phyloP scores from a whole-genome alignment of 805 yeast species.

The Clavispora vitiphila region DNA sequence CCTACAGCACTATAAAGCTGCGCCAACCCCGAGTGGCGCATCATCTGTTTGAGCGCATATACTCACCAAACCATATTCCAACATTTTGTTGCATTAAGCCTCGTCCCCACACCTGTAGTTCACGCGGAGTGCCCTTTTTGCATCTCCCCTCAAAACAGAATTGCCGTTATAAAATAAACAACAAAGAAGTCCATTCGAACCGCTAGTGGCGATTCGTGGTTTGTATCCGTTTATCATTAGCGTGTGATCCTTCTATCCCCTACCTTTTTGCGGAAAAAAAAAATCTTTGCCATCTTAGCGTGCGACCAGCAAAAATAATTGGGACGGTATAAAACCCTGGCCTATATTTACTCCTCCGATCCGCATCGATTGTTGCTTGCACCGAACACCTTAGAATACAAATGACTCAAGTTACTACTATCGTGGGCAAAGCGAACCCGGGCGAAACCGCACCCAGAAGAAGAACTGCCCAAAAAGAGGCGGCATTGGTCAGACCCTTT shows the following conservation, averaged over 20 bases:
- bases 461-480: slow-evolving; percentile 47
- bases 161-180: not conserved
- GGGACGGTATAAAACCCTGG: not conserved
- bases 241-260: not conserved
- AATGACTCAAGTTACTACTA: slow-evolving; percentile 40
- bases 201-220: not conserved
- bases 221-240: not conserved
- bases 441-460: slow-evolving; percentile 86
- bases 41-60: not conserved
- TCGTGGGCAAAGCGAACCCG: slow-evolving; percentile 64
- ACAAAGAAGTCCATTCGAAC: not conserved
- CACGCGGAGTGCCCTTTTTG: not conserved
- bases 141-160: too few species aligned
- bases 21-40: not conserved
- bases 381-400: not conserved
- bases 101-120: not conserved
- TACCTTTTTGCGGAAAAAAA: not conserved
- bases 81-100: not conserved
- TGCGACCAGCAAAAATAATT: not conserved
- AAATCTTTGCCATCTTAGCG: not conserved
- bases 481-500: slow-evolving; percentile 53
- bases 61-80: not conserved
- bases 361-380: not conserved
- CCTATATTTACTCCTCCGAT: not conserved
- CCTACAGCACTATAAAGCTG: not conserved